Evolutionary conservation across 2,329 filamentous ascomycete genomes (phyloP).

Genomic region (Xylariaceae sp.): DNA sequence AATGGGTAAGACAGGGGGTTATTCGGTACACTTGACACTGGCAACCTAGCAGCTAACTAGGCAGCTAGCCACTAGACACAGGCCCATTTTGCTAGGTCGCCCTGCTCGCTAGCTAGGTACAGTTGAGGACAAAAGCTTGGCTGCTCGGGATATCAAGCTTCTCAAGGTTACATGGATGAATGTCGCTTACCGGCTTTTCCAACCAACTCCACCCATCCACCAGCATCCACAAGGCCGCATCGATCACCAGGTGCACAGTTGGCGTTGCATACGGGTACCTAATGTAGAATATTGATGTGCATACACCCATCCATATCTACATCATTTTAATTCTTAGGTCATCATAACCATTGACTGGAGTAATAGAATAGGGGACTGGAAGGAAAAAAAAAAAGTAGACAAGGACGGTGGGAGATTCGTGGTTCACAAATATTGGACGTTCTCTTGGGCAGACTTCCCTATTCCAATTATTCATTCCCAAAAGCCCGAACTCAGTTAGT

Average conservation of each 20-base stretch:
- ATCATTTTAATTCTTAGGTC: slow-evolving; percentile 3
- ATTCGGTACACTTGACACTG: too few relatives aligned
- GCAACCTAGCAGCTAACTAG: too few relatives aligned
- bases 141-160: neutral
- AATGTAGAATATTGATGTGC: neutral
- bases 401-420: neutral
- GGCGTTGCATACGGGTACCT: neutral
- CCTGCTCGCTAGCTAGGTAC: neutral
- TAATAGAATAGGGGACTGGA: neutral
- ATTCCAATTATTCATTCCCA: too few relatives aligned
- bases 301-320: neutral
- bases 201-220: neutral
- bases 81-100: too few relatives aligned
- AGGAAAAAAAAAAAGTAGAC: slow-evolving; percentile 1
- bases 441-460: neutral
- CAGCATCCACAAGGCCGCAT: neutral
- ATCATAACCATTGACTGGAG: slow-evolving; percentile 13
- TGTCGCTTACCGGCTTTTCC: neutral
- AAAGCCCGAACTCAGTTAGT: neutral
- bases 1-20: too few relatives aligned
- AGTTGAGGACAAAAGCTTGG: neutral
- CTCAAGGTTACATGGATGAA: neutral
- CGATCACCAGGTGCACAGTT: neutral
- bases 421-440: neutral
- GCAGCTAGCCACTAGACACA: too few relatives aligned